These are phyloP conservation scores for Pseudozyma sp. DNA, from an alignment of 1,284 basidiomycete genomes.

Conservation along the genomic window DNA sequence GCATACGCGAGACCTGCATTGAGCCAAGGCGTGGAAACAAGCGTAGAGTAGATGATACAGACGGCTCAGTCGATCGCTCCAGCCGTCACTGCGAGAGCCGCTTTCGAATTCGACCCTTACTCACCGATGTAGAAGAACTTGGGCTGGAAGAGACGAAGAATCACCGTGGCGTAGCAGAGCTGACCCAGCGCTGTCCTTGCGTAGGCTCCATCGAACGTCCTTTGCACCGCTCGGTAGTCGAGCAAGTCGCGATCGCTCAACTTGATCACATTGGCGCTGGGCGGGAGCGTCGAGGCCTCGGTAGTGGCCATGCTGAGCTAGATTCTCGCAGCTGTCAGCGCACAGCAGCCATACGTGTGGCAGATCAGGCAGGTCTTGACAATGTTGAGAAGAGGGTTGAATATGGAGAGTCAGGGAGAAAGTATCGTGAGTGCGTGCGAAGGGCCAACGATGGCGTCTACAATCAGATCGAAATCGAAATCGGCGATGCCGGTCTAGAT, in stretches of 20 bases:
- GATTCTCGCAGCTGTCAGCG: background rate
- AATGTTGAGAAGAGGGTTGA: too few relatives aligned
- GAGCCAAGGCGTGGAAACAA: background rate
- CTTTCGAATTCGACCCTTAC: background rate
- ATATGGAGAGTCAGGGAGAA: too few relatives aligned
- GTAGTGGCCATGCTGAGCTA: conserved; percentile 10
- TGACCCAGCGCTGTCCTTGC: conserved; percentile 79
- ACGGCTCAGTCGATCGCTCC: too few relatives aligned
- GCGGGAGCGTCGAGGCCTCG: conserved; percentile 9
- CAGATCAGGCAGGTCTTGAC: too few relatives aligned
- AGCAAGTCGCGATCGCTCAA: conserved; percentile 62
- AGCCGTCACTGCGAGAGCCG: too few relatives aligned
- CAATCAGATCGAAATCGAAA: too few relatives aligned
- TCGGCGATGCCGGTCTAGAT: too few relatives aligned
- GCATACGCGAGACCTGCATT: conserved; percentile 17
- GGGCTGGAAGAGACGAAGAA: conserved; percentile 77
- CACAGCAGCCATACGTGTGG: background rate
- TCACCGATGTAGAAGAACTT: conserved; percentile 50
- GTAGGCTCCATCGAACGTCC: conserved; percentile 85
- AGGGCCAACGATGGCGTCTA: too few relatives aligned
- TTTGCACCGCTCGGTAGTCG: conserved; percentile 80
- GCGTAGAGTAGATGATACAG: background rate
- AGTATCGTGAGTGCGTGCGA: too few relatives aligned
- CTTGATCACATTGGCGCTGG: conserved; percentile 25
- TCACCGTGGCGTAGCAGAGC: conserved; percentile 79